phyloP scores from a whole-genome alignment of 371 early-diverging fungal genomes.

The Amoeboradix gromovi region DNA sequence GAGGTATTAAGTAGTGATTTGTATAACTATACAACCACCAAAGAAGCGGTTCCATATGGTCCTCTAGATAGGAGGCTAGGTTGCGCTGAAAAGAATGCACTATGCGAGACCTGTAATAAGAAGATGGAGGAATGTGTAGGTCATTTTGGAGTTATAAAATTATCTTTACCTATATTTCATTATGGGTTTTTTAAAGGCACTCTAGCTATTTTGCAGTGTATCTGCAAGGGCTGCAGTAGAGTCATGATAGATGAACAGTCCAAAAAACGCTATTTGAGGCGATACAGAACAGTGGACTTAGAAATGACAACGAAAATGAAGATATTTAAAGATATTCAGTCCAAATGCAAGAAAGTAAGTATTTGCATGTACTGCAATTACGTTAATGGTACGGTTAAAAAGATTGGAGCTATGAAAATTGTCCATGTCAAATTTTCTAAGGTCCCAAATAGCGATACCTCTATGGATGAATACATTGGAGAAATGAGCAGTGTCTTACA shows the following conservation, averaged over 20 bases:
- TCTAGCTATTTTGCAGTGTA: slow-evolving; percentile 63
- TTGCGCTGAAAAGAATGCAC: slow-evolving; percentile 34
- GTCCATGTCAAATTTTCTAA: slow-evolving; percentile 75
- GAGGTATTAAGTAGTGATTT: too few relatives aligned
- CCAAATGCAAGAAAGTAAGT: slow-evolving; percentile 10
- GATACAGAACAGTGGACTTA: slow-evolving; percentile 25
- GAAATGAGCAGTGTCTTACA: slow-evolving; percentile 39
- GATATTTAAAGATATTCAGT: slow-evolving; percentile 5
- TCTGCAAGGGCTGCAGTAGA: slow-evolving; percentile 83
- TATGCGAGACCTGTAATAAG: slow-evolving; percentile 78
- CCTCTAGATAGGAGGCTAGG: slow-evolving; percentile 11
- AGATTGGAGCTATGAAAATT: slow-evolving; percentile 79
- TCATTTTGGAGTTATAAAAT: slow-evolving; percentile 85
- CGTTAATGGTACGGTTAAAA: slow-evolving; percentile 64
- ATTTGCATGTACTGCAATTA: slow-evolving; percentile 54
- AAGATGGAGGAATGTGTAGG: slow-evolving; percentile 77
- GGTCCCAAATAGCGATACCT: slow-evolving; percentile 38
- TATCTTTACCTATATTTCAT: slow-evolving; percentile 91
- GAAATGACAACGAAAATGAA: slow-evolving; percentile 10
- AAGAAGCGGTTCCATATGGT: too few relatives aligned
- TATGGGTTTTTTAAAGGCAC: slow-evolving; percentile 81
- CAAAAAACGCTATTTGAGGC: slow-evolving; percentile 31
- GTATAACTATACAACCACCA: too few relatives aligned
- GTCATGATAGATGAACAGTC: slow-evolving; percentile 58
- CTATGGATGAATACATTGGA: slow-evolving; percentile 27